Base-by-base conservation (phyloP, 345 rosid species). In the Dimocarpus longan region DNA sequence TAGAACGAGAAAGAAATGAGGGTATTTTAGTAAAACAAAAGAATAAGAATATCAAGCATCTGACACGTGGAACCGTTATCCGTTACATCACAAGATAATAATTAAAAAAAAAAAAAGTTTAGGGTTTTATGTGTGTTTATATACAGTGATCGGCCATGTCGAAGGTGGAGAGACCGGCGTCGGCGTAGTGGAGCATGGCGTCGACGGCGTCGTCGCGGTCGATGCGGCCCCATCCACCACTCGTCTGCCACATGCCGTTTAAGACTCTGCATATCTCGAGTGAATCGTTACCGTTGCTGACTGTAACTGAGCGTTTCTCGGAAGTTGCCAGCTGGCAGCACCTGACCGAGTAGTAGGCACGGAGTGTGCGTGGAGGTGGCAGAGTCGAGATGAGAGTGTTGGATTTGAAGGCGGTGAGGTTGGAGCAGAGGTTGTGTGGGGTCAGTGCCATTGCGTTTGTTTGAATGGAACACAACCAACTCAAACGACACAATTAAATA, bases 111-210 rank as follows among this genome's bases (percentile, higher is more conserved):
- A 24, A 6, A 10, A 22, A 5, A 26, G 66, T 42, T 8, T 40
- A 71, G 65, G 70, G 70, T 71, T 84, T 81, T 86, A 6, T 3
- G 6, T 32, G 4, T 32, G 37, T 32, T 2, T 1, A 67, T 63
- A 19, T 80, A 95, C 97, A 95, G 78, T 92, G 97, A 76, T 95
- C 98, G 75, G 98, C 98, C 98, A 95, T 93, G 87, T 95, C 98
- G 87, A 95, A 95, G 69, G 98, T 95, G 84, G 97, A 84, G 86
- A 95, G 93, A 46, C 98, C 97, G 69, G 95, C 85, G 65, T 95
- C 97, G 64, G 95, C 86, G 76, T 92, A 73, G 3, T 89, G 89
- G 66, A 95, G 90, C 97, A 95, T 93, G 37, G 93, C 94, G 0
- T 92, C 97, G 22, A 87, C 97, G 84, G 98, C 95, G 79, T 75